These are phyloP conservation scores for Alternaria gaisen DNA, from an alignment of 2,329 filamentous ascomycete species.

Conservation along the genomic window DNA sequence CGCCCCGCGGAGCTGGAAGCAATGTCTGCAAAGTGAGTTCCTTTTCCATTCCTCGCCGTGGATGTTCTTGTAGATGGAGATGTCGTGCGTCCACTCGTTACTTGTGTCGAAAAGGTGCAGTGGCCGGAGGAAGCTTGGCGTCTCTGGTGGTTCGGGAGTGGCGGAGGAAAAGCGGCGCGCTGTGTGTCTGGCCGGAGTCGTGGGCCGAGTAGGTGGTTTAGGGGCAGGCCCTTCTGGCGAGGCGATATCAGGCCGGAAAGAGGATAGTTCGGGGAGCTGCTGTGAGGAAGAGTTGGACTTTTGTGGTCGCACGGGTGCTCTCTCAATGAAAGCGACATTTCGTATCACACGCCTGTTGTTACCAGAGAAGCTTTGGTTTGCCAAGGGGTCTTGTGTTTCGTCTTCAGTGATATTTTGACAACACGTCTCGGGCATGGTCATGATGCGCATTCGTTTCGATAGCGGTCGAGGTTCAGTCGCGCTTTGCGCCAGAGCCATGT, in stretches of 20 bases:
- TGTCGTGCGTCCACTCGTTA: constrained; percentile 12
- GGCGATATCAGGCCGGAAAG: constrained; percentile 20
- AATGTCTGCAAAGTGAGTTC: constrained; percentile 37
- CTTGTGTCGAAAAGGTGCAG: constrained; percentile 39
- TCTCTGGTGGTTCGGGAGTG: constrained; percentile 17
- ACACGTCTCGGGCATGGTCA: constrained; percentile 9
- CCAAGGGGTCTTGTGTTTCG: background rate
- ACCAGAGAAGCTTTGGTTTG: constrained; percentile 2
- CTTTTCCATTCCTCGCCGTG: constrained; percentile 36
- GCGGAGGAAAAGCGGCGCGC: constrained; percentile 8
- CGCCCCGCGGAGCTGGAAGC: constrained; percentile 37
- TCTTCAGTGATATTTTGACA: background rate
- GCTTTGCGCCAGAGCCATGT: background rate
- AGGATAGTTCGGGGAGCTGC: constrained; percentile 19
- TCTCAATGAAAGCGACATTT: constrained; percentile 15
- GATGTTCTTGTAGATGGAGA: constrained; percentile 37
- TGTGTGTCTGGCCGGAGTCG: background rate
- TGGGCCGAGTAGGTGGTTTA: background rate
- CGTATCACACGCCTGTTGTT: constrained; percentile 17
- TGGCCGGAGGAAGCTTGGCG: constrained; percentile 35
- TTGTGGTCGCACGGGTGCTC: background rate
- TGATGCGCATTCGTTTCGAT: constrained; percentile 24
- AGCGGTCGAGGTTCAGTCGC: constrained; percentile 9
- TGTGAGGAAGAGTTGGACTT: background rate
- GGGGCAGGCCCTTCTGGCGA: constrained; percentile 5